Conservation (phyloP, 768 basidiomycete genomes). For the Lactarius tabidus region DNA sequence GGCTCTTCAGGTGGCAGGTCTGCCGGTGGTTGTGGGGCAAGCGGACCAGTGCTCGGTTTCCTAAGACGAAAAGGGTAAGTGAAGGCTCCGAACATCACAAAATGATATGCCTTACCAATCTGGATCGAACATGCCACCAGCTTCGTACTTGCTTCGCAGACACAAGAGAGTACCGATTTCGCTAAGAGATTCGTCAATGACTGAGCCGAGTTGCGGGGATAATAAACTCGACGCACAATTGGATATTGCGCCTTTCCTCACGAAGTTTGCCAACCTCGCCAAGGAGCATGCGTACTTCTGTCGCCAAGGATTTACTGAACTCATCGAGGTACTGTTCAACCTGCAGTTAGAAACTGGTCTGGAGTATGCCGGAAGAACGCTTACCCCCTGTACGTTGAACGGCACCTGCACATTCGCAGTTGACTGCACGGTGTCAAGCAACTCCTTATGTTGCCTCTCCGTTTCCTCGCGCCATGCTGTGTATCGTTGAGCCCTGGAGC, state of each 20-base stretch:
- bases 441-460: conserved; percentile 59
- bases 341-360: conserved; percentile 4
- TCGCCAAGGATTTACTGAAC: conserved; percentile 79
- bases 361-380: conserved; percentile 27
- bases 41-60: conserved; percentile 35
- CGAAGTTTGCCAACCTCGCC: conserved; percentile 80
- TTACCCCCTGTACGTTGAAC: conserved; percentile 79
- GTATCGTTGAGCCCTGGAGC: background rate
- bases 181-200: conserved; percentile 37
- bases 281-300: conserved; percentile 79
- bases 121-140: conserved; percentile 82
- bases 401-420: conserved; percentile 75
- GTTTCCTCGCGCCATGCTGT: conserved; percentile 68
- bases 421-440: conserved; percentile 59
- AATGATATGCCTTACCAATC: conserved; percentile 52
- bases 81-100: conserved; percentile 3
- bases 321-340: conserved; percentile 70
- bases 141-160: conserved; percentile 71
- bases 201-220: background rate
- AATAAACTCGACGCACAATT: conserved; percentile 57
- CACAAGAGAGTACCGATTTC: conserved; percentile 70
- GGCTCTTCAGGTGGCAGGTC: conserved; percentile 28
- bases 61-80: conserved; percentile 41
- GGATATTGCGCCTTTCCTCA: conserved; percentile 70
- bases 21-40: conserved; percentile 20